Evolutionary conservation across 371 early-diverging fungal genomes (phyloP).

Genomic region (Actinomortierella wolfii): DNA sequence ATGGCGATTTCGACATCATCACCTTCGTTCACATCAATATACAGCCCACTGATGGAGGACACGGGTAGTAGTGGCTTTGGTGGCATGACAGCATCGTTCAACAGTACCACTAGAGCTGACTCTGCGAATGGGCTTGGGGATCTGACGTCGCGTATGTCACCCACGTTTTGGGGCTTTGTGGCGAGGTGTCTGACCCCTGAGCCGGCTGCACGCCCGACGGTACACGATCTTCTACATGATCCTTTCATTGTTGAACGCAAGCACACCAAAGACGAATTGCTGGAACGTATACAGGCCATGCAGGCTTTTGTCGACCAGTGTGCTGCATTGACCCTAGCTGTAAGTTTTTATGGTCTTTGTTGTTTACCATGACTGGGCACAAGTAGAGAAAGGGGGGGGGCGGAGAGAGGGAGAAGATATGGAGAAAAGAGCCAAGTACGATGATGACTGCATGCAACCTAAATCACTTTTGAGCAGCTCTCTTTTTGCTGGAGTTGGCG

Average conservation of each 20-base stretch:
- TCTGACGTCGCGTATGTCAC: slow-evolving; percentile 46
- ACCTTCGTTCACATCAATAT: slow-evolving; percentile 4
- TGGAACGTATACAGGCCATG: slow-evolving; percentile 21
- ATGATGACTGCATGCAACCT: too few relatives aligned
- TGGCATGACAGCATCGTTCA: slow-evolving; percentile 36
- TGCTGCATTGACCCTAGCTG: too few relatives aligned
- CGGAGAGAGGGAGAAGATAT: too few relatives aligned
- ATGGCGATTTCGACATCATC: slow-evolving; percentile 43
- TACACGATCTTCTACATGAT: slow-evolving; percentile 52
- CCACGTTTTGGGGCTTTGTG: slow-evolving; percentile 51
- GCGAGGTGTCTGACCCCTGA: slow-evolving; percentile 61
- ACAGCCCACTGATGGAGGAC: background rate
- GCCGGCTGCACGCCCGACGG: slow-evolving; percentile 57
- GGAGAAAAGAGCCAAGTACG: too few relatives aligned
- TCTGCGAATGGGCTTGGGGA: slow-evolving; percentile 5
- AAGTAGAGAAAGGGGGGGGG: too few relatives aligned
- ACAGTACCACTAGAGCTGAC: slow-evolving; percentile 1
- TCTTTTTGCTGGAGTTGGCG: slow-evolving; percentile 3
- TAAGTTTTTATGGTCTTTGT: too few relatives aligned
- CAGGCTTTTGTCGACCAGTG: slow-evolving; percentile 37
- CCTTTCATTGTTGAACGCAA: slow-evolving; percentile 19
- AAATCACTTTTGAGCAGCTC: slow-evolving; percentile 9
- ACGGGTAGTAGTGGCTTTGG: background rate
- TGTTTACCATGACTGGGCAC: too few relatives aligned
- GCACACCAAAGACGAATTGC: slow-evolving; percentile 12